A percentile compares a stretch with the other conserved stretches of the same genome.
phyloP scores from a whole-genome alignment of 495 filamentous ascomycete species.

The Aspergillus sparsus region DNA sequence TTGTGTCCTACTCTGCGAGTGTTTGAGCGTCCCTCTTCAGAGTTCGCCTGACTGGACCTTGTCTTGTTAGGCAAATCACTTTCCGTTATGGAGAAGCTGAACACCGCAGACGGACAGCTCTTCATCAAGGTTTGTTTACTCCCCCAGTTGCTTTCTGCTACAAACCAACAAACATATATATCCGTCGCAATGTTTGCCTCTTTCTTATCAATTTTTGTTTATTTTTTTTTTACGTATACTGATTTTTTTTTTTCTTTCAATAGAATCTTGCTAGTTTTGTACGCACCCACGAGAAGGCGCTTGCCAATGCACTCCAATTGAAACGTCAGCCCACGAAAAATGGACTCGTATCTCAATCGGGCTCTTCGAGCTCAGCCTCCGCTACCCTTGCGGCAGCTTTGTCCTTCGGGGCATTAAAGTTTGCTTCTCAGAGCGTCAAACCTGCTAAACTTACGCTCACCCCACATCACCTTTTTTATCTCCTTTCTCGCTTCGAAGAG shows the following conservation, averaged over 20 bases:
- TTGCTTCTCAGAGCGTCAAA: slow-evolving; percentile 80
- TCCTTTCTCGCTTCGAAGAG: slow-evolving; percentile 92
- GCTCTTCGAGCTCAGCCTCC: slow-evolving; percentile 58
- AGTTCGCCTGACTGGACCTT: slow-evolving; percentile 36
- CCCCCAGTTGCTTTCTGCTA: background rate
- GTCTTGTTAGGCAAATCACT: slow-evolving; percentile 29
- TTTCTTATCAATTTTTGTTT: no score
- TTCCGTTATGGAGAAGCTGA: slow-evolving; percentile 52
- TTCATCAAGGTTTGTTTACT: slow-evolving; percentile 70
- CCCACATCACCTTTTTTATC: slow-evolving; percentile 96
- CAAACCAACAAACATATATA: background rate
- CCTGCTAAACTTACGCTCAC: slow-evolving; percentile 90
- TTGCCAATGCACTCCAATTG: slow-evolving; percentile 92
- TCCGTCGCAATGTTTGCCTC: no score
- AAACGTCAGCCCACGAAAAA: slow-evolving; percentile 67
- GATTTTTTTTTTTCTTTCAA: slow-evolving; percentile 1
- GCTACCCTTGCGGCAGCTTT: slow-evolving; percentile 77
- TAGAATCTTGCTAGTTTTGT: slow-evolving; percentile 95
- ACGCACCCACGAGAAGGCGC: slow-evolving; percentile 93
- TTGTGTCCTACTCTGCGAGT: slow-evolving; percentile 28
- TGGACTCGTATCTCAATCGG: slow-evolving; percentile 56
- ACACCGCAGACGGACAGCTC: slow-evolving; percentile 81
- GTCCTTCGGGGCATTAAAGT: slow-evolving; percentile 79
- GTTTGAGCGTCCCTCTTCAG: slow-evolving; percentile 42
- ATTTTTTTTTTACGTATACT: slow-evolving; percentile 7